Conservation (phyloP, 1,284 basidiomycete genomes). For the Blastosporella zonata region DNA sequence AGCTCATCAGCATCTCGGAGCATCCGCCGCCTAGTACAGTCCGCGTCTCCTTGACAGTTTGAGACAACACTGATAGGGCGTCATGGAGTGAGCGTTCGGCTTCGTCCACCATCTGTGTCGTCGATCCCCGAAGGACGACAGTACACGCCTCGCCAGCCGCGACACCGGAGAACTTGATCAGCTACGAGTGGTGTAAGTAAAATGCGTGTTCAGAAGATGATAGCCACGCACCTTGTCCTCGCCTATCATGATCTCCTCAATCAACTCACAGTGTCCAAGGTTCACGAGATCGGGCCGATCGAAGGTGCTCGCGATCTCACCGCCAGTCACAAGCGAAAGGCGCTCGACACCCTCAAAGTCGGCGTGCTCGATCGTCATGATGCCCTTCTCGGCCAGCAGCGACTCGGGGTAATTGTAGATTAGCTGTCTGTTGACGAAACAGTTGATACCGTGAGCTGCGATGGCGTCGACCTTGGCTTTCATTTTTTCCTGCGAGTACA, state of each 20-base stretch:
- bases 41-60: slow-evolving; percentile 97
- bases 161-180: slow-evolving; percentile 99
- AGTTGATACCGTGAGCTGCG: slow-evolving; percentile 93
- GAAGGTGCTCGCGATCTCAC: slow-evolving; percentile 96
- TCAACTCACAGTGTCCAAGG: slow-evolving; percentile 90
- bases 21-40: slow-evolving; percentile 95
- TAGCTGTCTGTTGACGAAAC: slow-evolving; percentile 97
- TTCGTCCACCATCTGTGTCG: slow-evolving; percentile 98
- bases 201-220: neutral
- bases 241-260: slow-evolving; percentile 99
- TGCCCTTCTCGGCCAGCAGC: slow-evolving; percentile 89
- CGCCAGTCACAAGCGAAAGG: slow-evolving; percentile 93
- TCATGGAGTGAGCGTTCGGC: slow-evolving; percentile 98
- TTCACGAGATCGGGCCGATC: slow-evolving; percentile 93
- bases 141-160: slow-evolving; percentile 99
- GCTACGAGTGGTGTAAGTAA: slow-evolving; percentile 40
- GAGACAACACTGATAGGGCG: slow-evolving; percentile 94
- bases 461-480: slow-evolving; percentile 97
- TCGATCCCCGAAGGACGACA: slow-evolving; percentile 95
- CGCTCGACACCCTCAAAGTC: slow-evolving; percentile 99
- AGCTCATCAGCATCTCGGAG: slow-evolving; percentile 97
- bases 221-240: slow-evolving; percentile 83
- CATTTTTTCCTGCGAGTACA: slow-evolving; percentile 87
- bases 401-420: slow-evolving; percentile 99
- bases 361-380: slow-evolving; percentile 97